Conservation (phyloP, 2,329 filamentous ascomycete genomes). For the Polytolypa hystricis region DNA sequence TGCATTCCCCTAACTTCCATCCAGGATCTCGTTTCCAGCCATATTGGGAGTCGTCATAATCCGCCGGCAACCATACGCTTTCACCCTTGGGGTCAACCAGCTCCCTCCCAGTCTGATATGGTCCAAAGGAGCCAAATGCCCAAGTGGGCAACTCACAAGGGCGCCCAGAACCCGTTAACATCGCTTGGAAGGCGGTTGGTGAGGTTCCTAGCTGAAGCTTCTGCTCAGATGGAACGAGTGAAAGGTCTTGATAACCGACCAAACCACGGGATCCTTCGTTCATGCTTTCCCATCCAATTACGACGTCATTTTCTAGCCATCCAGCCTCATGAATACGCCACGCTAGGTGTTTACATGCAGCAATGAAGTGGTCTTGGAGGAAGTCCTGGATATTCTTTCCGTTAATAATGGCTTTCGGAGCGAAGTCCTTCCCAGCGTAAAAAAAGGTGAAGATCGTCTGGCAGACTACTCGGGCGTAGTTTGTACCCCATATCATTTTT, state of each 20-base stretch:
- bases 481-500: constrained; percentile 99
- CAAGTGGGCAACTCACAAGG: constrained; percentile 84
- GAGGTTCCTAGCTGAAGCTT: constrained; percentile 86
- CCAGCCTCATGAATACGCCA: constrained; percentile 79
- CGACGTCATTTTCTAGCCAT: constrained; percentile 71
- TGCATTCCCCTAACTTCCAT: constrained; percentile 87
- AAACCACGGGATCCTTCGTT: constrained; percentile 91
- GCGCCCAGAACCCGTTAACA: constrained; percentile 80
- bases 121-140: constrained; percentile 88
- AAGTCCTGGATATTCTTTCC: constrained; percentile 95
- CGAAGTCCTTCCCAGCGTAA: constrained; percentile 82
- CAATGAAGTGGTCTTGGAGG: constrained; percentile 74
- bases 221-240: constrained; percentile 71
- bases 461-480: constrained; percentile 77
- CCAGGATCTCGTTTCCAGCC: constrained; percentile 77
- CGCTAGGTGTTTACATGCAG: constrained; percentile 69
- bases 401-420: constrained; percentile 90
- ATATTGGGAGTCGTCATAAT: constrained; percentile 77
- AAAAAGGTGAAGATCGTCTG: constrained; percentile 92
- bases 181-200: constrained; percentile 87
- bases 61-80: constrained; percentile 69
- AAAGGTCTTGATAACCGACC: constrained; percentile 72
- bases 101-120: constrained; percentile 73
- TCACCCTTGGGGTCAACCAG: constrained; percentile 82
- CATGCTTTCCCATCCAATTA: constrained; percentile 92